Conservation (phyloP, 2,329 filamentous ascomycete species). For the Pseudogymnoascus sp. region DNA sequence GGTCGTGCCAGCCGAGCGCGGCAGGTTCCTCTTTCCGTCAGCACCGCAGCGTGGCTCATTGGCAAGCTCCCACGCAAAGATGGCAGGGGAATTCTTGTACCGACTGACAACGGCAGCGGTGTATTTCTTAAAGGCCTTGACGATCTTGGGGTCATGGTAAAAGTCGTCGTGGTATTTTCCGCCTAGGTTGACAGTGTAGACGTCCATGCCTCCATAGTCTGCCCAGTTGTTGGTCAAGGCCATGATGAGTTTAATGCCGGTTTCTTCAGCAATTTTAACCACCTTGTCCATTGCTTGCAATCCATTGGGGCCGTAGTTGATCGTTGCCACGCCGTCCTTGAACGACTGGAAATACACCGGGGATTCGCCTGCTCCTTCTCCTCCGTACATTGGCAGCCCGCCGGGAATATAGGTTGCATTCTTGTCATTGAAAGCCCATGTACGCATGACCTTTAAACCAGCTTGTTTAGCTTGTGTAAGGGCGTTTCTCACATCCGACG, state of each 20-base stretch:
- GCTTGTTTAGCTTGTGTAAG: slow-evolving; percentile 30
- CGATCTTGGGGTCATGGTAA: slow-evolving; percentile 42
- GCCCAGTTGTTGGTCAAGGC: slow-evolving; percentile 51
- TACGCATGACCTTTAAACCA: slow-evolving; percentile 44
- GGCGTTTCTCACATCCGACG: slow-evolving; percentile 28
- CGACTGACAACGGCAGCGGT: slow-evolving; percentile 40
- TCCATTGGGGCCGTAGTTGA: slow-evolving; percentile 28
- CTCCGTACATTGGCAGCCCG: slow-evolving; percentile 41
- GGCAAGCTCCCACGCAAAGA: slow-evolving; percentile 47
- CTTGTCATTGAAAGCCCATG: slow-evolving; percentile 50
- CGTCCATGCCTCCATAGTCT: slow-evolving; percentile 51
- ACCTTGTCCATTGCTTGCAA: slow-evolving; percentile 42
- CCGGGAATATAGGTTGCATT: slow-evolving; percentile 40
- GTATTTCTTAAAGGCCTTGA: slow-evolving; percentile 30
- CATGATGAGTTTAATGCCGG: slow-evolving; percentile 44
- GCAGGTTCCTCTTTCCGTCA: slow-evolving; percentile 38
- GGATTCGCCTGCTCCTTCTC: slow-evolving; percentile 22
- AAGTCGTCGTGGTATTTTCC: slow-evolving; percentile 33
- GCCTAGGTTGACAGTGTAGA: slow-evolving; percentile 47
- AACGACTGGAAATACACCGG: slow-evolving; percentile 23
- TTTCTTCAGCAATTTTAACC: slow-evolving; percentile 39
- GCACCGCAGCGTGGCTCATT: slow-evolving; percentile 33
- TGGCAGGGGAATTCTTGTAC: slow-evolving; percentile 38
- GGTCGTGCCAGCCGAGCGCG: slow-evolving; percentile 27
- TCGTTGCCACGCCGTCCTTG: slow-evolving; percentile 19